A percentile compares a stretch with the other conserved stretches of the same genome.
Conservation (phyloP, 805 yeast species). For the Scheffersomyces ergatensis region DNA sequence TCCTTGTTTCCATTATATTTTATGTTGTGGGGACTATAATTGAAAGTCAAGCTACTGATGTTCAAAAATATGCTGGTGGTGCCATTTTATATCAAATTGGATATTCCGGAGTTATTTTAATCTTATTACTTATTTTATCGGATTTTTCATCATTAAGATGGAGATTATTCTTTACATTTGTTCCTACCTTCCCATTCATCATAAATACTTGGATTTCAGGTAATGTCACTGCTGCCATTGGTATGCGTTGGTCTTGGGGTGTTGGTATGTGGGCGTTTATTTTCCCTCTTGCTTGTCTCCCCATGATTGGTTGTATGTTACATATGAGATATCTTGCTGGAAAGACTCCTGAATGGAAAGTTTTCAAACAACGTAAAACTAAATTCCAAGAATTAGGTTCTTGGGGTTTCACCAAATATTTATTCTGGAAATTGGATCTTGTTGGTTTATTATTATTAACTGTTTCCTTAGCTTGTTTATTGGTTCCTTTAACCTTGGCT, state of each 20-base stretch:
- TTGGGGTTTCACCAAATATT: conserved; percentile 27
- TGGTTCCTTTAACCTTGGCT: conserved; percentile 74
- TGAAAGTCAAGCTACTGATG: conserved; percentile 57
- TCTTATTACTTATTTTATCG: conserved; percentile 56
- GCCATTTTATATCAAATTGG: conserved; percentile 51
- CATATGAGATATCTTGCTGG: conserved; percentile 58
- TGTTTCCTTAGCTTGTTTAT: conserved; percentile 58
- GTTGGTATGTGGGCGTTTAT: conserved; percentile 81
- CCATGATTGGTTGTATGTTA: conserved; percentile 49
- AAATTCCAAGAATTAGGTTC: conserved; percentile 31
- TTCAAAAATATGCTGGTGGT: conserved; percentile 63
- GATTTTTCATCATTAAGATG: conserved; percentile 69
- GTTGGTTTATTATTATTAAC: conserved; percentile 58
- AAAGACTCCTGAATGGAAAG: conserved; percentile 50
- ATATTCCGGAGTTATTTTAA: conserved; percentile 60
- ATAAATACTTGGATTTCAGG: conserved; percentile 81
- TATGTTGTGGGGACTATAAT: conserved; percentile 64
- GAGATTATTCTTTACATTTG: conserved; percentile 63
- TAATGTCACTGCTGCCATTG: conserved; percentile 43
- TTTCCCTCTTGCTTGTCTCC: conserved; percentile 64
- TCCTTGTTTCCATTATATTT: conserved; percentile 48
- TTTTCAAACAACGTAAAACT: conserved; percentile 37
- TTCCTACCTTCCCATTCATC: conserved; percentile 70
- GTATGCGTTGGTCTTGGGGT: conserved; percentile 65
- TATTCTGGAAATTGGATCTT: conserved; percentile 65